Evolutionary conservation across 306 rosid species (phyloP).

Genomic region (Cucurbita argyrosperma): DNA sequence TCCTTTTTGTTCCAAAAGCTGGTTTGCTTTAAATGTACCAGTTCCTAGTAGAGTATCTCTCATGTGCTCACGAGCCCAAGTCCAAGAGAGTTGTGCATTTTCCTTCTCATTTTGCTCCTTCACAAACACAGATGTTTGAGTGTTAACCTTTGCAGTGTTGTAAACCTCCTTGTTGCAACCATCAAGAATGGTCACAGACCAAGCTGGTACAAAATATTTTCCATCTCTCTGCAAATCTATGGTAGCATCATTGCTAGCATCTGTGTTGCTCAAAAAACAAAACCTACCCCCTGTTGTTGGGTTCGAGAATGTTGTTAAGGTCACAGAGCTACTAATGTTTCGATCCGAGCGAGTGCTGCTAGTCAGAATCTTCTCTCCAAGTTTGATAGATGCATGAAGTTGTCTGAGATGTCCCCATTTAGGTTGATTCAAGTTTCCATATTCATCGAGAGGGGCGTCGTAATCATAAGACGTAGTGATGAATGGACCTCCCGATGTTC

Average conservation of each 20-base stretch:
- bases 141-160: background rate
- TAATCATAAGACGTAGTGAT: background rate
- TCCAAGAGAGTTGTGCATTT: background rate
- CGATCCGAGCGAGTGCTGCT: background rate
- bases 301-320: background rate
- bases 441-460: background rate
- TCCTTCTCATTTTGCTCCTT: too few relatives aligned
- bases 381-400: background rate
- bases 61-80: background rate
- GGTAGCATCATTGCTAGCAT: background rate
- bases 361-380: background rate
- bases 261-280: background rate
- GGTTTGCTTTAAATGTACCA: background rate
- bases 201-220: background rate
- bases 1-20: background rate
- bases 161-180: background rate
- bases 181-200: background rate
- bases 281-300: background rate
- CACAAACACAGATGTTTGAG: background rate
- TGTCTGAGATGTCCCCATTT: background rate
- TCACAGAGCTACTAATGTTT: background rate
- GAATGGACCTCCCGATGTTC: background rate
- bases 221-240: background rate
- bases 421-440: background rate
- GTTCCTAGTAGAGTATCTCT: background rate